Evolutionary conservation across 2,329 filamentous ascomycete species (phyloP), one percentile per base, ranked within the genome.

Genomic region (Xylariomycetidae sp.): DNA sequence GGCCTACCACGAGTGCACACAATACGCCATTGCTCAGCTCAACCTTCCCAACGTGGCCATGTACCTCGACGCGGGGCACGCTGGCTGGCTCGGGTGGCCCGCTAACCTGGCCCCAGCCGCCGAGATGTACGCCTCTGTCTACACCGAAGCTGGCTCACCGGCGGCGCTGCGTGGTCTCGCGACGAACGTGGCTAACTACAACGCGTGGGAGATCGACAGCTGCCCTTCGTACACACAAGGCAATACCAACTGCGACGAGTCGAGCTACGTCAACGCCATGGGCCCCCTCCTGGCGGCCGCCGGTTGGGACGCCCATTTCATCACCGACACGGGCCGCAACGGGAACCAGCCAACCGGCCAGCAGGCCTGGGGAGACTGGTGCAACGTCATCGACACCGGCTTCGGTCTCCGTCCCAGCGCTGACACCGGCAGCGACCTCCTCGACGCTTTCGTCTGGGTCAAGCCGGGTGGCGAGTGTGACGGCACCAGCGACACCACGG

Each of bases 371-470:
- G 74, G 74, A 33, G 69, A 79, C 46, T 80, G 76, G 75, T 80
- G 76, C 61, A 80, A 80, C 42, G 64, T 74, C 27, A 65, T 59
- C 12, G 68, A 65, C 16, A 70, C 75, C 19, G 76, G 76, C 13
- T 80, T 79, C 40, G 77, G 76, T 41, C 57, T 62, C 16, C 66
- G 71, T 12, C 73, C 74, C 1, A 72, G 71, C 2, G 67, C 72
- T 1, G 55, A 68, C 40, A 80, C 74, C 8, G 69, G 67, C 15
- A 66, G 72, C 44, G 48, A 56, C 4, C 61, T 77, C 13, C 62
- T 70, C 25, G 77, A 81, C 51, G 72, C 75, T 15, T 74, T 80
- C 41, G 75, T 79, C 27, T 80, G 76, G 76, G 60, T 78, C 32
- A 80, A 80, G 64, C 75, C 76, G 2, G 76, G 76, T 44, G 63